Conservation (phyloP, 2,329 filamentous ascomycete genomes). For the Exutisphaerella laricina region DNA sequence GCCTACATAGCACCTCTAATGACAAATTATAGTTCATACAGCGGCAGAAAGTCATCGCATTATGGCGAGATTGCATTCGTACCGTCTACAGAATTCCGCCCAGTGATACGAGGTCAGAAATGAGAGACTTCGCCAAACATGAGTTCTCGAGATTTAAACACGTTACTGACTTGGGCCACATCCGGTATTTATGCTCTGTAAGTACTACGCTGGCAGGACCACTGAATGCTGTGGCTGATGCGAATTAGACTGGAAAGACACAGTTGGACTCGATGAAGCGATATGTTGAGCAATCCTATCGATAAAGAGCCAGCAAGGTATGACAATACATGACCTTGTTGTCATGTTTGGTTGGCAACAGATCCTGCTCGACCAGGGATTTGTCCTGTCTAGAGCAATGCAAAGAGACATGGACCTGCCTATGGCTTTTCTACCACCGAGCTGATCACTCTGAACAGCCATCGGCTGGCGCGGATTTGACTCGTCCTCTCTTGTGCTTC, state of each 20-base stretch:
- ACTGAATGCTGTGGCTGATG: constrained; percentile 35
- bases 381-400: too few relatives aligned
- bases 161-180: constrained; percentile 40
- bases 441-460: too few relatives aligned
- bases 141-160: constrained; percentile 46
- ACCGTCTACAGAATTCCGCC: constrained; percentile 33
- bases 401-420: too few relatives aligned
- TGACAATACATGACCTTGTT: too few relatives aligned
- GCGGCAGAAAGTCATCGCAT: constrained; percentile 40
- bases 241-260: constrained; percentile 47
- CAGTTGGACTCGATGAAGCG: constrained; percentile 47
- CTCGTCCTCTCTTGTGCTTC: too few relatives aligned
- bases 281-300: constrained; percentile 33
- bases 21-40: constrained; percentile 43
- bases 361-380: too few relatives aligned
- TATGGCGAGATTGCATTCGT: constrained; percentile 46
- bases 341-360: too few relatives aligned
- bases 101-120: constrained; percentile 36
- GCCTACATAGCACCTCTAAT: not conserved
- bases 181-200: constrained; percentile 1
- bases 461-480: too few relatives aligned
- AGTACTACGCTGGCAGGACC: constrained; percentile 29
- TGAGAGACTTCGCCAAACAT: constrained; percentile 44
- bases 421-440: too few relatives aligned
- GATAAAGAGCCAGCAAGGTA: not conserved